phyloP scores from a whole-genome alignment of 805 yeast genomes.

The Yarrowia alimentaria region DNA sequence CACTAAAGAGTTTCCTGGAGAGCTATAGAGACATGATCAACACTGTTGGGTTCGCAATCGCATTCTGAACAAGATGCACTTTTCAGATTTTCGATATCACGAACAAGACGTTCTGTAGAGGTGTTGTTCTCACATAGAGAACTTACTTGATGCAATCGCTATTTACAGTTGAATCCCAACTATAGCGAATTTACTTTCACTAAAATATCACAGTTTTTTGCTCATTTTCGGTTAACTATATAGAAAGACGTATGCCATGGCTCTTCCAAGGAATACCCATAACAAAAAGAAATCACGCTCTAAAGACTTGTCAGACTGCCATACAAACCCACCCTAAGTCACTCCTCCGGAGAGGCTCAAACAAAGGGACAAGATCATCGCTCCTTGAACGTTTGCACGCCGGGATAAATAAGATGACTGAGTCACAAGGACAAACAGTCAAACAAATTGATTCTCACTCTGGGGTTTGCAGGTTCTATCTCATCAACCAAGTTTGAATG shows the following conservation, averaged over 20 bases:
- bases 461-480: constrained; percentile 88
- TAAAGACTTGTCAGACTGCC: constrained; percentile 98
- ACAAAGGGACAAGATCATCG: constrained; percentile 98
- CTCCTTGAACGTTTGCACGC: constrained; percentile 52
- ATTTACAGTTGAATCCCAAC: no score
- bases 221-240: no score
- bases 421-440: constrained; percentile 63
- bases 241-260: constrained; percentile 15
- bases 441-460: constrained; percentile 67
- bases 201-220: no score
- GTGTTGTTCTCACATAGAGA: no score
- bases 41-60: no score
- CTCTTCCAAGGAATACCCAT: not conserved
- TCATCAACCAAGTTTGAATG: constrained; percentile 99
- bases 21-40: no score
- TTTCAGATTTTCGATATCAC: no score
- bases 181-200: no score
- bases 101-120: no score
- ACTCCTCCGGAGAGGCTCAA: constrained; percentile 86
- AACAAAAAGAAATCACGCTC: not conserved
- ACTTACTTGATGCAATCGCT: no score
- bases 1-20: no score
- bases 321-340: constrained; percentile 91
- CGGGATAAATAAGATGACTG: constrained; percentile 30
- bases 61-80: no score